Evolutionary conservation across 768 basidiomycete genomes (phyloP), one percentile per base, ranked within the genome.

Genomic region (Termitomyces sp.): DNA sequence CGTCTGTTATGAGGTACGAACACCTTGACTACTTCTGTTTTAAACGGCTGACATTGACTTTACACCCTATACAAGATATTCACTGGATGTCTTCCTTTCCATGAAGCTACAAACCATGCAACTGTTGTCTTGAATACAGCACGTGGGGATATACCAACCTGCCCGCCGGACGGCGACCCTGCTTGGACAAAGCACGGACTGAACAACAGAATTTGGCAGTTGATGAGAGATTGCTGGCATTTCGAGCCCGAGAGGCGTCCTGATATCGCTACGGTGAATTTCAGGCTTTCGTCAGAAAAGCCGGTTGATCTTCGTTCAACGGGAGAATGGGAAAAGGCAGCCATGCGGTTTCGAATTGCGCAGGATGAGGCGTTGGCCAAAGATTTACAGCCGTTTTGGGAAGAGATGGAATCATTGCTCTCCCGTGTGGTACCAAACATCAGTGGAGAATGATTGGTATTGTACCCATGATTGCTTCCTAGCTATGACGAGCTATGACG

Each of bases 211-310:
- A 56, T 56, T 14, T 60, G 60, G 60, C n/a, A 55, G n/a, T 3
- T 60, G 36, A 60, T 60, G 36, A 11, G 49, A 9, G 54, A 56
- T 40, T 60, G 60, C 40, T 60, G 60, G 60, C 37, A 50, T 5
- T 58, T 59, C 9, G 20, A 48, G 7, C 57, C 56, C n/a, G 25
- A 0, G 8, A 15, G 54, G 38, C 61, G 61, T 9, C 46, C 46
- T 9, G 20, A 48, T 43, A 58, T 59, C 32, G 34, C 36, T 14
- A 6, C n/a, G 1, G 31, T 62, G 1, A 46, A 50, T 31, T 42
- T 38, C 8, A 32, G 32, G 48, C 48, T 49, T 32, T 14, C 9
- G 1, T 1, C 15, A 6, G 48, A 49, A 7, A 31, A 8, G 15
- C 48, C 48, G 9, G 14, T 15, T 17, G 48, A 49, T 32, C 2